phyloP scores from a whole-genome alignment of 106 monocot genomes.

The Ottelia alismoides region DNA sequence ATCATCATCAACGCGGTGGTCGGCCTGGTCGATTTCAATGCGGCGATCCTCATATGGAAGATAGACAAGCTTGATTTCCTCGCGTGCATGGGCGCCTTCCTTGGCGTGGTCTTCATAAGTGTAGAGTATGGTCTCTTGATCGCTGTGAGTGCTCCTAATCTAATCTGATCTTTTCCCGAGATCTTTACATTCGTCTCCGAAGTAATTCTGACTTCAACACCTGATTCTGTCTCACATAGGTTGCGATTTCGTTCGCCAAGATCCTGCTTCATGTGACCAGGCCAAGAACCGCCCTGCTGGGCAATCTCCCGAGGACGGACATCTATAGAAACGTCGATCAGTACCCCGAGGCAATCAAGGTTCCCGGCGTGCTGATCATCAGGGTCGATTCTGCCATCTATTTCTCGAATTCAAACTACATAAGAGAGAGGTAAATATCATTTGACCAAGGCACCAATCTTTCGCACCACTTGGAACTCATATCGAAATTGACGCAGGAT shows the following conservation, averaged over 20 bases:
- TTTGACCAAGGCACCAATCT: neutral
- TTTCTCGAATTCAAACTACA: slow-evolving; percentile 16
- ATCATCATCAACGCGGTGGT: slow-evolving; percentile 76
- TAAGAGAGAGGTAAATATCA: slow-evolving; percentile 10
- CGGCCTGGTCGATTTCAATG: slow-evolving; percentile 44
- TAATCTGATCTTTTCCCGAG: too few relatives aligned
- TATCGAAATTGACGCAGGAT: slow-evolving; percentile 12
- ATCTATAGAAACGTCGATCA: slow-evolving; percentile 26
- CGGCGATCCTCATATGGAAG: slow-evolving; percentile 75
- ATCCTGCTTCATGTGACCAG: slow-evolving; percentile 30
- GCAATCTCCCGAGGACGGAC: slow-evolving; percentile 19
- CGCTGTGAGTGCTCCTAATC: slow-evolving; percentile 44
- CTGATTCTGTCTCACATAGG: slow-evolving; percentile 8
- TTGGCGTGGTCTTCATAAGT: slow-evolving; percentile 61
- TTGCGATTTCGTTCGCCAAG: slow-evolving; percentile 21
- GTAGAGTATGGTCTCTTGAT: slow-evolving; percentile 83
- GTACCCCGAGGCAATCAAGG: slow-evolving; percentile 16
- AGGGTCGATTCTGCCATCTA: slow-evolving; percentile 14
- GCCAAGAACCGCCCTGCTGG: slow-evolving; percentile 20
- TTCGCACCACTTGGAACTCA: neutral
- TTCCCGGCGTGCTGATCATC: slow-evolving; percentile 12
- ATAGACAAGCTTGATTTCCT: slow-evolving; percentile 79
- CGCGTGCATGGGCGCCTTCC: slow-evolving; percentile 83
- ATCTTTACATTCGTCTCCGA: too few relatives aligned
- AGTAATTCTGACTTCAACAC: too few relatives aligned